phyloP scores from a whole-genome alignment of 495 filamentous ascomycete species.

The Neurospora terricola region DNA sequence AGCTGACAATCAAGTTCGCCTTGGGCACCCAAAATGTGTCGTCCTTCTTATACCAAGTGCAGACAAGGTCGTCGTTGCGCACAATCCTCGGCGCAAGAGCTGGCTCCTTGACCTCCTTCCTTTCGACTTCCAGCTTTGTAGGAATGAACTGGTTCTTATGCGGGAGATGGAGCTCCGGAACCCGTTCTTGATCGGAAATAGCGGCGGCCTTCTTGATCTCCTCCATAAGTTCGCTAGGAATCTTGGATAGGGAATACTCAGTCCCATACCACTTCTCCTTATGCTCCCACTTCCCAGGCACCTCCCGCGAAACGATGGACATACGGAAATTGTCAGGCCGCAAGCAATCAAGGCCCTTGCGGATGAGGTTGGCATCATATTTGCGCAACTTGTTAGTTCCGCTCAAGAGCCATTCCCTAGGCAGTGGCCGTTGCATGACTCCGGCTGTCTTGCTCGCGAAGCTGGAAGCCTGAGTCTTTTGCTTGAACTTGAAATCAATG shows the following conservation, averaged over 20 bases:
- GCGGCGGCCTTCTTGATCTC: conserved; percentile 56
- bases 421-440: conserved; percentile 83
- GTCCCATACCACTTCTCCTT: conserved; percentile 98
- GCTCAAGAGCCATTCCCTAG: conserved; percentile 79
- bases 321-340: conserved; percentile 85
- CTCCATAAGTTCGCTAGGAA: conserved; percentile 63
- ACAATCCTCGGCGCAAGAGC: conserved; percentile 71
- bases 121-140: conserved; percentile 86
- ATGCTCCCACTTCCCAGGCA: conserved; percentile 73
- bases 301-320: conserved; percentile 68
- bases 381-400: conserved; percentile 56
- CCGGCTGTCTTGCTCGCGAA: conserved; percentile 76
- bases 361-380: conserved; percentile 69
- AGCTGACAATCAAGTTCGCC: conserved; percentile 69
- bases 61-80: conserved; percentile 69
- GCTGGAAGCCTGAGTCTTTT: conserved; percentile 80
- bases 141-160: conserved; percentile 96
- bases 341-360: conserved; percentile 62
- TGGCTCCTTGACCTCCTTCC: conserved; percentile 72
- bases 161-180: conserved; percentile 70
- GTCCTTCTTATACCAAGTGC: conserved; percentile 98
- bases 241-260: conserved; percentile 77
- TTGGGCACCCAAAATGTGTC: conserved; percentile 98
- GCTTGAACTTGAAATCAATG: conserved; percentile 87
- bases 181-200: conserved; percentile 46